Evolutionary conservation across 1,284 basidiomycete species (phyloP).

Genomic region (Boletus coffeatus): DNA sequence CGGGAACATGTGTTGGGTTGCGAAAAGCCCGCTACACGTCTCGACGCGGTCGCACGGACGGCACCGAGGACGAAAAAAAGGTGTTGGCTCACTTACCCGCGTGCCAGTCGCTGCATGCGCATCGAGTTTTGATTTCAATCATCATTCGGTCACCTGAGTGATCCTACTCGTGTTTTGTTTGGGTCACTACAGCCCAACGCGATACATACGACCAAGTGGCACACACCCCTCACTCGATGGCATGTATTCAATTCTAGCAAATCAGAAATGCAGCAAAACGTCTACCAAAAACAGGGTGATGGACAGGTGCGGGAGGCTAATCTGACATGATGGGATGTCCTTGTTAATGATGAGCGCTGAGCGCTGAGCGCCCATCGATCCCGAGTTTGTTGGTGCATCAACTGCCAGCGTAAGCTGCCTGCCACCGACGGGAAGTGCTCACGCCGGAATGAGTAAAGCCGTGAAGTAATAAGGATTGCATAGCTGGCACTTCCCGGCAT

Average conservation of each 20-base stretch:
- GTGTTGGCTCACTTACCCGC: slow-evolving; percentile 7
- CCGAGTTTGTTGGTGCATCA: slow-evolving; percentile 22
- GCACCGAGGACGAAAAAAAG: slow-evolving; percentile 9
- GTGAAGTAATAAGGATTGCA: slow-evolving; percentile 23
- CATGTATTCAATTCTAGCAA: slow-evolving; percentile 5
- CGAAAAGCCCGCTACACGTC: slow-evolving; percentile 14
- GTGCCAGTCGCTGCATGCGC: slow-evolving; percentile 3
- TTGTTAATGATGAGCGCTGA: slow-evolving; percentile 7
- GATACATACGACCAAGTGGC: slow-evolving; percentile 1
- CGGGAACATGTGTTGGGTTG: slow-evolving; percentile 16
- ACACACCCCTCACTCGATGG: slow-evolving; percentile 1
- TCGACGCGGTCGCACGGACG: slow-evolving; percentile 4
- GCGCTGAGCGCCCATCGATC: slow-evolving; percentile 10
- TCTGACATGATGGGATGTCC: slow-evolving; percentile 15
- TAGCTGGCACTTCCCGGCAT: slow-evolving; percentile 17
- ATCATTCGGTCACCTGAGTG: background rate
- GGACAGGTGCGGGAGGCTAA: slow-evolving; percentile 16
- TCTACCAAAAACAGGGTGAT: slow-evolving; percentile 14
- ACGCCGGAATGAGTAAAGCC: slow-evolving; percentile 11
- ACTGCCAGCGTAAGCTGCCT: slow-evolving; percentile 19
- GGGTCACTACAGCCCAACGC: background rate
- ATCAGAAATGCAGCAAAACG: slow-evolving; percentile 8
- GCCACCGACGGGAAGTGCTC: slow-evolving; percentile 14
- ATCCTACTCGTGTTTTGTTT: background rate
- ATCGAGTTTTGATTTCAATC: slow-evolving; percentile 5